A percentile compares a stretch with the other conserved stretches of the same genome.
These are phyloP conservation scores for Leptodermis oblonga DNA, from an alignment of 257 asterid species.

Conservation along the genomic window DNA sequence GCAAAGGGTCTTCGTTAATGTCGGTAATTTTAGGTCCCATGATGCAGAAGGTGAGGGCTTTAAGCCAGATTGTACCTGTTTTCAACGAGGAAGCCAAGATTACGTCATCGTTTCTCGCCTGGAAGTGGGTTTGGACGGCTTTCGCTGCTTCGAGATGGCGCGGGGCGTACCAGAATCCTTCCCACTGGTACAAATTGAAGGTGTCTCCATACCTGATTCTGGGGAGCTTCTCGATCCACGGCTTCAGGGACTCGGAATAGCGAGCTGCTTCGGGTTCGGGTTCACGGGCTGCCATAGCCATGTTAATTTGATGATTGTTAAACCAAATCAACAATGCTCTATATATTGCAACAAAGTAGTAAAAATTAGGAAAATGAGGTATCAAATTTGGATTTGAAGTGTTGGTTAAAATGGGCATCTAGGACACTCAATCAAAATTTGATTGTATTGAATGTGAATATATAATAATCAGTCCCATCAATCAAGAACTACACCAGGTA, in stretches of 20 bases:
- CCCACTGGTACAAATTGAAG: conserved; percentile 12
- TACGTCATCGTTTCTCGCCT: conserved; percentile 14
- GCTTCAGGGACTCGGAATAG: conserved; percentile 14
- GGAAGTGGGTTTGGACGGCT: conserved; percentile 9
- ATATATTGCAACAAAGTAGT: not conserved
- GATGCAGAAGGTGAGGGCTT: conserved; percentile 16
- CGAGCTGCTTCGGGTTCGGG: not conserved
- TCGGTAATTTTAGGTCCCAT: conserved; percentile 16
- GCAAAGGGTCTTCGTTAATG: conserved; percentile 5
- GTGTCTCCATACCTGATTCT: not conserved
- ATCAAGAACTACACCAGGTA: too few relatives aligned
- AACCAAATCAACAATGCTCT: not conserved
- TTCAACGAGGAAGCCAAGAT: conserved; percentile 18
- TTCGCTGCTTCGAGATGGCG: conserved; percentile 17
- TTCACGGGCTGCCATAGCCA: conserved; percentile 7
- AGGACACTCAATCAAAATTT: too few relatives aligned
- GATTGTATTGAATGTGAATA: too few relatives aligned
- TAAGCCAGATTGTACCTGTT: conserved; percentile 22
- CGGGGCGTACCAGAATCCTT: conserved; percentile 22
- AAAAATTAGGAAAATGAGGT: not conserved
- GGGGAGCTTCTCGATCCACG: conserved; percentile 14
- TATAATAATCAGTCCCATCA: too few relatives aligned
- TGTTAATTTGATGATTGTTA: not conserved
- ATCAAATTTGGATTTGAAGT: not conserved
- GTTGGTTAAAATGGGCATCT: not conserved